Percentiles rank a stretch among this genome's conserved stretches.
phyloP scores from a whole-genome alignment of 352 stramenopile genomes.

The Thraustotheca clavata region DNA sequence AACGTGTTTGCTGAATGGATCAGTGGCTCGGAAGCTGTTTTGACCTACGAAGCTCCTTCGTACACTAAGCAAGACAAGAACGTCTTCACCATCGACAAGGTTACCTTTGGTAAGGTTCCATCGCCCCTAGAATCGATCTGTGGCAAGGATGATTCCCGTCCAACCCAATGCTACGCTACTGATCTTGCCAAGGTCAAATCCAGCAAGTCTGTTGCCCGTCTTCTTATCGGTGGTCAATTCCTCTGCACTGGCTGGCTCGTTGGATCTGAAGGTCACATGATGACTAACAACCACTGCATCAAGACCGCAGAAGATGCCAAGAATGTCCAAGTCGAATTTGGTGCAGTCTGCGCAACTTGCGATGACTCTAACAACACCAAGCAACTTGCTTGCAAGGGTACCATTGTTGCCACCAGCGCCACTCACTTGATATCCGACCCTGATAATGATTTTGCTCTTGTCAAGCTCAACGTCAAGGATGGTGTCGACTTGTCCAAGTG shows the following conservation, averaged over 20 bases:
- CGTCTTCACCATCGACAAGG: not conserved
- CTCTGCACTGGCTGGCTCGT: slow-evolving; percentile 72
- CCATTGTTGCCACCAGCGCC: slow-evolving; percentile 25
- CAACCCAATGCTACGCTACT: not conserved
- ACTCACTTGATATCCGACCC: slow-evolving; percentile 34
- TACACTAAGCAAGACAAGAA: not conserved
- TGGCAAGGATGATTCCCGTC: not conserved
- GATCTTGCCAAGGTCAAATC: slow-evolving; percentile 22
- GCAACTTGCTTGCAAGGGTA: slow-evolving; percentile 33
- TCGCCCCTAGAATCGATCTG: not conserved
- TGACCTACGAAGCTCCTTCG: not conserved
- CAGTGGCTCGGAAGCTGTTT: not conserved
- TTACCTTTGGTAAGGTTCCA: not conserved
- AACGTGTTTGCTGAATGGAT: slow-evolving; percentile 5
- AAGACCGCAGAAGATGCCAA: slow-evolving; percentile 32
- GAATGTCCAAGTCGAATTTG: slow-evolving; percentile 65
- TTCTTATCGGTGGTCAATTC: slow-evolving; percentile 46
- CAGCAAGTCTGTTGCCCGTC: slow-evolving; percentile 36
- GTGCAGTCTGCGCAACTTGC: slow-evolving; percentile 37
- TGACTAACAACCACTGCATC: slow-evolving; percentile 82
- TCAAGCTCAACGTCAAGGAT: slow-evolving; percentile 32
- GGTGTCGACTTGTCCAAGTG: slow-evolving; percentile 42
- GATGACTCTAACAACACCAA: slow-evolving; percentile 26
- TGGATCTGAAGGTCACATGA: slow-evolving; percentile 60
- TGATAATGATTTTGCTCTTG: slow-evolving; percentile 52